Evolutionary conservation across 129 eudicot species (phyloP).

Genomic region (Scalesia atractyloides): DNA sequence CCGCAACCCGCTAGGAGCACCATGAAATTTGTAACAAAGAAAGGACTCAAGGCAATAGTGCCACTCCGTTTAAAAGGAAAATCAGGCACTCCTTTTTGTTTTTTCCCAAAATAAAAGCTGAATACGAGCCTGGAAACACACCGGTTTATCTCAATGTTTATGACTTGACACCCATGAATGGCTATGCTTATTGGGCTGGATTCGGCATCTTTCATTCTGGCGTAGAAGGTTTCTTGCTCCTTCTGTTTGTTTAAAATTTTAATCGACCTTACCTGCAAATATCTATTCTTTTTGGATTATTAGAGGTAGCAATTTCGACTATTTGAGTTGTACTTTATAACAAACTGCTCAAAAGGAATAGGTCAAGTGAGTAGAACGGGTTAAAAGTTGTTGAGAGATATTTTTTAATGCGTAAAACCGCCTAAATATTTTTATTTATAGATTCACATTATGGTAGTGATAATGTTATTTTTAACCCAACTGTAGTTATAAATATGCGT

Average conservation of each 20-base stretch:
- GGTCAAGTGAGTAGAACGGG: neutral
- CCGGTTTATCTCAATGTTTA: constrained; percentile 73
- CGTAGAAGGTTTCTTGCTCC: constrained; percentile 56
- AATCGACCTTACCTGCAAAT: neutral
- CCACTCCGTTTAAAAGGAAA: constrained; percentile 61
- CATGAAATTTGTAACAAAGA: constrained; percentile 66
- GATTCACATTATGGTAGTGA: neutral
- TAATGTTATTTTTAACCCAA: neutral
- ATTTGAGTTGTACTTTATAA: neutral
- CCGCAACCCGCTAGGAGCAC: constrained; percentile 34
- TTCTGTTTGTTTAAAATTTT: neutral
- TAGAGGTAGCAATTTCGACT: neutral
- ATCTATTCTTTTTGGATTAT: neutral
- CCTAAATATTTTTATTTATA: neutral
- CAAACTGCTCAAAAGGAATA: constrained; percentile 5
- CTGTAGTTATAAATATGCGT: too few relatives aligned
- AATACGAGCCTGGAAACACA: constrained; percentile 58
- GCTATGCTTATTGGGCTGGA: constrained; percentile 79
- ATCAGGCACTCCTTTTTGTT: constrained; percentile 62
- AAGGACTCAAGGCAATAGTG: constrained; percentile 62
- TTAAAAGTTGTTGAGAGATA: neutral
- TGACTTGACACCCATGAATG: constrained; percentile 73
- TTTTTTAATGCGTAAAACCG: neutral
- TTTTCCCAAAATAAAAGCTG: constrained; percentile 60
- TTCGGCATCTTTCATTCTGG: constrained; percentile 74